phyloP scores from a whole-genome alignment of 306 rosid species.

The Potentilla sterilis region DNA sequence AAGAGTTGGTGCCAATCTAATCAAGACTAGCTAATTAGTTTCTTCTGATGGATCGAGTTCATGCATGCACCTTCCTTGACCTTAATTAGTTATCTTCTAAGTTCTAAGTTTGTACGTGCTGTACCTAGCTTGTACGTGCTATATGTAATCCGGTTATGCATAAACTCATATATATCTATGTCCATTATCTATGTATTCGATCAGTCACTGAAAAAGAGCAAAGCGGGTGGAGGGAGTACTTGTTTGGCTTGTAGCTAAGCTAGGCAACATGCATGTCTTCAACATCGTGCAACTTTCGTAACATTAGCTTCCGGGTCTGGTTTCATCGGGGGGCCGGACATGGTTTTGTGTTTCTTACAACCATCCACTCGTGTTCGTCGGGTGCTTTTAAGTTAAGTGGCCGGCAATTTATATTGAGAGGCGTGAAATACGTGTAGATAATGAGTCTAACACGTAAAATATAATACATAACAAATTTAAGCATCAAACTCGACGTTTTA shows the following conservation, averaged over 20 bases:
- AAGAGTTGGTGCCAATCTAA: slow-evolving; percentile 5
- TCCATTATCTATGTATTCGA: no score
- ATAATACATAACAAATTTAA: background rate
- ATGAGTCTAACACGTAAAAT: background rate
- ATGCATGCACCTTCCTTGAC: background rate
- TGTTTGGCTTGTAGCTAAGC: background rate
- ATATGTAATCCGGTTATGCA: background rate
- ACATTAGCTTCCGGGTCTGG: background rate
- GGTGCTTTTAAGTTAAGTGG: background rate
- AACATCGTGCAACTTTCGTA: background rate
- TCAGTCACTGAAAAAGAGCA: background rate
- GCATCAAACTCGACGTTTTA: background rate
- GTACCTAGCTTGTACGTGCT: background rate
- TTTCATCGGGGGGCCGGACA: background rate
- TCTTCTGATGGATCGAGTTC: background rate
- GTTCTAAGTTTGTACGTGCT: background rate
- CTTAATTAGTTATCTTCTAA: background rate
- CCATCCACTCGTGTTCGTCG: background rate
- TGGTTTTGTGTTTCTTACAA: background rate
- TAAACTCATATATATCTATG: background rate
- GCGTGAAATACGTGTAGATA: background rate
- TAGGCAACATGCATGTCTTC: background rate
- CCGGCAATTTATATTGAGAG: background rate
- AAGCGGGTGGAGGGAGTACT: background rate
- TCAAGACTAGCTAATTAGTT: background rate